Conservation (phyloP, 2,329 filamentous ascomycete genomes). For the Beauveria caledonica region DNA sequence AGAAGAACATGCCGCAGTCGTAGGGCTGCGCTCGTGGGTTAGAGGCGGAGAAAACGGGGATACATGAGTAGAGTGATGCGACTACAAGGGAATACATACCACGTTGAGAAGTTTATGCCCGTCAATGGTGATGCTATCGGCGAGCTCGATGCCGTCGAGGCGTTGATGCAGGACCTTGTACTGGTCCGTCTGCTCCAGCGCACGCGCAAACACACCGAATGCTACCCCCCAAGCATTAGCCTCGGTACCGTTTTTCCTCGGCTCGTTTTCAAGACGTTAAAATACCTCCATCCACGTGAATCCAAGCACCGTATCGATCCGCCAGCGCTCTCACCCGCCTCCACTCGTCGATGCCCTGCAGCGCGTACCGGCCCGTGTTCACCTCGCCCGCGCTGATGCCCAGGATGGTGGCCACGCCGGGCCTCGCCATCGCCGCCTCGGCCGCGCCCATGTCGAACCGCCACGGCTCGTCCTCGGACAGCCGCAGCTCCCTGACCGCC, state of each 20-base stretch:
- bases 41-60: neutral
- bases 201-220: slow-evolving; percentile 74
- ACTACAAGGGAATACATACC: slow-evolving; percentile 35
- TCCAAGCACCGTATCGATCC: slow-evolving; percentile 68
- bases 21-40: slow-evolving; percentile 53
- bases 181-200: slow-evolving; percentile 48
- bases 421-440: slow-evolving; percentile 46
- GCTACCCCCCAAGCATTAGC: slow-evolving; percentile 34
- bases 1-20: slow-evolving; percentile 86
- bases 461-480: slow-evolving; percentile 50
- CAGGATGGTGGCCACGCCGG: slow-evolving; percentile 61
- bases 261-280: neutral
- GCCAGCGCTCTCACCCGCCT: slow-evolving; percentile 57
- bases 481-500: slow-evolving; percentile 54
- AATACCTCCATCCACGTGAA: slow-evolving; percentile 74
- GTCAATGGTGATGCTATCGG: slow-evolving; percentile 81
- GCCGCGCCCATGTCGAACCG: slow-evolving; percentile 60
- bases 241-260: too few relatives aligned
- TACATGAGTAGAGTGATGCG: neutral
- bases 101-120: slow-evolving; percentile 92
- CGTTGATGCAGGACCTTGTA: slow-evolving; percentile 45
- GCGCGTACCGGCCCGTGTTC: slow-evolving; percentile 76
- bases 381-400: slow-evolving; percentile 81
- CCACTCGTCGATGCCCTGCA: slow-evolving; percentile 51
- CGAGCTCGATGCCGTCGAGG: slow-evolving; percentile 63